Conservation (phyloP, 1,284 basidiomycete genomes). For the Gymnopus androsaceus region DNA sequence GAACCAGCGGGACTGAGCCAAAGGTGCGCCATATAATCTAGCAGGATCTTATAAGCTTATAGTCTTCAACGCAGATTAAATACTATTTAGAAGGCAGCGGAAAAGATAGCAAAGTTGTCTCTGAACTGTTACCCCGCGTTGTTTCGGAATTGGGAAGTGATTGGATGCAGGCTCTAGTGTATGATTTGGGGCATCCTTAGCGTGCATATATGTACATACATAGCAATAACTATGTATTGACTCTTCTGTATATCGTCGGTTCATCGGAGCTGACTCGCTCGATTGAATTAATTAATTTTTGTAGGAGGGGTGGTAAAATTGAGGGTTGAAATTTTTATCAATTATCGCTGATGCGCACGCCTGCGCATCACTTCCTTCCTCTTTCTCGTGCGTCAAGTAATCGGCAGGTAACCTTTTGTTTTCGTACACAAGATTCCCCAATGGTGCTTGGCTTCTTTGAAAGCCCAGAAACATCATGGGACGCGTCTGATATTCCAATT, state of each 20-base stretch:
- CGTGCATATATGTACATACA: neutral
- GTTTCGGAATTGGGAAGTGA: constrained; percentile 59
- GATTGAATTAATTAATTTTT: too few relatives aligned
- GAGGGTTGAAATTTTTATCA: too few relatives aligned
- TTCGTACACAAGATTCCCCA: too few relatives aligned
- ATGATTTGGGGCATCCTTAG: constrained; percentile 48
- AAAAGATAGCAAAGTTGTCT: constrained; percentile 44
- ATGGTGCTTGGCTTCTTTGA: too few relatives aligned
- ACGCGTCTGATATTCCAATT: neutral
- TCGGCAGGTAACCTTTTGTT: too few relatives aligned
- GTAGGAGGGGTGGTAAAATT: too few relatives aligned
- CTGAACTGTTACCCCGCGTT: constrained; percentile 49
- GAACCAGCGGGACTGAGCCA: constrained; percentile 86
- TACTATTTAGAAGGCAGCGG: constrained; percentile 82
- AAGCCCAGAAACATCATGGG: neutral
- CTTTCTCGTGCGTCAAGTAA: too few relatives aligned
- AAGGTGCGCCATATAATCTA: constrained; percentile 51
- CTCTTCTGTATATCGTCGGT: too few relatives aligned
- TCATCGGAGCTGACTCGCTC: too few relatives aligned
- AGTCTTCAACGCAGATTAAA: constrained; percentile 59
- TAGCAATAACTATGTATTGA: too few relatives aligned
- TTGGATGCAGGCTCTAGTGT: constrained; percentile 68
- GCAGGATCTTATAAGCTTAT: neutral
- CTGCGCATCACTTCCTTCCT: too few relatives aligned
- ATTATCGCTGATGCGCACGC: too few relatives aligned